Evolutionary conservation across 2,329 filamentous ascomycete species (phyloP).

Genomic region (Fusarium sp.): DNA sequence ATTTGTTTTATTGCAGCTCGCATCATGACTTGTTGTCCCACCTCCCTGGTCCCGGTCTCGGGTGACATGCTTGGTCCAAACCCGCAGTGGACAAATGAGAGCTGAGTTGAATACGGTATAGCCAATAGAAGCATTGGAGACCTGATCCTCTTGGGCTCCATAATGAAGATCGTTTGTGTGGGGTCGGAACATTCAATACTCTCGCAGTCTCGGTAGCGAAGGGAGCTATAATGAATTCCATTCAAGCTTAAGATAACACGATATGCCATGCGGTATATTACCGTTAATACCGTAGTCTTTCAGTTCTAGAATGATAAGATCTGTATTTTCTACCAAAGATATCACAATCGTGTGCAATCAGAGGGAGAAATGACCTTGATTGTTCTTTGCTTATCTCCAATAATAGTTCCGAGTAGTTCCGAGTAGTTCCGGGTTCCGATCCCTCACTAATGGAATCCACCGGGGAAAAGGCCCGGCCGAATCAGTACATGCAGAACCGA

Average conservation of each 20-base stretch:
- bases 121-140: background rate
- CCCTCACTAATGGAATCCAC: background rate
- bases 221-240: background rate
- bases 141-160: fast-evolving
- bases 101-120: background rate
- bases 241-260: background rate
- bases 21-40: background rate
- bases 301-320: background rate
- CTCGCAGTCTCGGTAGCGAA: background rate
- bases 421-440: background rate
- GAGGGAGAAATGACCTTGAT: fast-evolving
- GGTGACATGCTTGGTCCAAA: background rate
- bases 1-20: background rate
- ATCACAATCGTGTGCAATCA: fast-evolving
- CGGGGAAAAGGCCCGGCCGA: background rate
- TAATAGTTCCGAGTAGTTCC: background rate
- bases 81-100: background rate
- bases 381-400: background rate
- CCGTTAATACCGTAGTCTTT: background rate
- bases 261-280: background rate
- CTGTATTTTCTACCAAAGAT: background rate
- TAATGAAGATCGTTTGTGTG: background rate
- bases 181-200: background rate
- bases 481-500: background rate
- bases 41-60: background rate